Percentiles rank a stretch among this genome's conserved stretches.
phyloP scores from a whole-genome alignment of 495 filamentous ascomycete species.

The Bacidia gigantensis region DNA sequence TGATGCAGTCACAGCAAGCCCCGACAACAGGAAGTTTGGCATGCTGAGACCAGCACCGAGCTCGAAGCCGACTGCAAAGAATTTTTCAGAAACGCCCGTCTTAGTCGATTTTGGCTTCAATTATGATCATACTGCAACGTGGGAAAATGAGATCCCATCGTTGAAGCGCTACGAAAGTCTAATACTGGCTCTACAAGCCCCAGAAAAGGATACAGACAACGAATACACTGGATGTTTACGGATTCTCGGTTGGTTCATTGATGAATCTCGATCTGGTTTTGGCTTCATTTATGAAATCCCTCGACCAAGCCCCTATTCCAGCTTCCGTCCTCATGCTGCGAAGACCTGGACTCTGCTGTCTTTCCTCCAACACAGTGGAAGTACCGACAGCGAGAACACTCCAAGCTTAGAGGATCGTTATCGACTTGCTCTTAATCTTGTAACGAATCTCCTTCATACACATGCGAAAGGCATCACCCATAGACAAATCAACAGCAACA shows the following conservation, averaged over 20 bases:
- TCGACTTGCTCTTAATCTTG: conserved; percentile 65
- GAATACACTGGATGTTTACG: conserved; percentile 49
- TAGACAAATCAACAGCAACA: conserved; percentile 66
- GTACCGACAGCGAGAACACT: conserved; percentile 28
- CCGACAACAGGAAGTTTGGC: conserved; percentile 16
- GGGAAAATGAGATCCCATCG: conserved; percentile 48
- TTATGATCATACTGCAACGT: conserved; percentile 49
- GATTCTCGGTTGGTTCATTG: conserved; percentile 75
- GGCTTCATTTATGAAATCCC: conserved; percentile 77
- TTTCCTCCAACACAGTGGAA: conserved; percentile 33
- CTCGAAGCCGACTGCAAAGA: background rate
- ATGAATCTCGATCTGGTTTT: conserved; percentile 28
- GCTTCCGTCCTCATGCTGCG: conserved; percentile 13
- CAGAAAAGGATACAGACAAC: conserved; percentile 33
- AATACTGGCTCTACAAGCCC: conserved; percentile 34
- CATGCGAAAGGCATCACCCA: conserved; percentile 65
- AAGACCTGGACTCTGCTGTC: conserved; percentile 36
- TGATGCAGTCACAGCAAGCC: conserved; percentile 13
- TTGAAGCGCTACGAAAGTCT: conserved; percentile 51
- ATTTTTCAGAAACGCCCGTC: conserved; percentile 31
- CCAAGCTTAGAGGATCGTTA: conserved; percentile 68
- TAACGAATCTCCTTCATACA: conserved; percentile 60
- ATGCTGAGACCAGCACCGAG: conserved; percentile 4
- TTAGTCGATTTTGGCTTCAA: conserved; percentile 49
- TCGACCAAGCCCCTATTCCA: conserved; percentile 27